Evolutionary conservation across 805 yeast species (phyloP).

Genomic region (Scheffersomyces stipitis): DNA sequence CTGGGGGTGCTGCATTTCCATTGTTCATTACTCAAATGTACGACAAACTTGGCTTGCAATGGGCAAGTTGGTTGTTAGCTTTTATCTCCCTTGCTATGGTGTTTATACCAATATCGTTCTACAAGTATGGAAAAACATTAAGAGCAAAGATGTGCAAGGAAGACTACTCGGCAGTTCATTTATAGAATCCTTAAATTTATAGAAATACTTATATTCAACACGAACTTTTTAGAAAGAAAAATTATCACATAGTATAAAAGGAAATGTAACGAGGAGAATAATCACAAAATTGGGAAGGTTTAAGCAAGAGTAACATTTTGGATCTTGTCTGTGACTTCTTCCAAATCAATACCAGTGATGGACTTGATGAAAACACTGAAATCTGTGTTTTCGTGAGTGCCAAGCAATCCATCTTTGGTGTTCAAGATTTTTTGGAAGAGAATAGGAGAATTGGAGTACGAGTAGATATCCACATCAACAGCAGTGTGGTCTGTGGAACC

Average conservation of each 20-base stretch:
- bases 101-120: slow-evolving; percentile 67
- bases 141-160: slow-evolving; percentile 68
- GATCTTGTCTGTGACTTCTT: slow-evolving; percentile 47
- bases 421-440: slow-evolving; percentile 36
- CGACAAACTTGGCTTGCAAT: slow-evolving; percentile 65
- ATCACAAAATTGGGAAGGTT: too few species aligned
- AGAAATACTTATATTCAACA: too few species aligned
- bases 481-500: slow-evolving; percentile 94
- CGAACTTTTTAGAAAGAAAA: too few species aligned
- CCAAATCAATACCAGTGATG: slow-evolving; percentile 48
- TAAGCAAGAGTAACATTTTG: slow-evolving; percentile 48
- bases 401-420: slow-evolving; percentile 49
- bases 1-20: slow-evolving; percentile 88
- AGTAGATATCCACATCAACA: slow-evolving; percentile 89
- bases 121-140: slow-evolving; percentile 61
- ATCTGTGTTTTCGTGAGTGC: slow-evolving; percentile 83
- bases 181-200: background rate
- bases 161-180: slow-evolving; percentile 42
- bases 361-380: slow-evolving; percentile 69
- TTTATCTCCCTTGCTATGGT: slow-evolving; percentile 78
- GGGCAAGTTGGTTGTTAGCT: slow-evolving; percentile 81
- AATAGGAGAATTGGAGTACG: slow-evolving; percentile 55
- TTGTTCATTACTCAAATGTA: slow-evolving; percentile 82
- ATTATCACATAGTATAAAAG: too few species aligned
- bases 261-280: too few species aligned